Percentiles rank a stretch among this genome's conserved stretches.
Conservation (phyloP, 495 filamentous ascomycete species). For the Usnea hakonensis region DNA sequence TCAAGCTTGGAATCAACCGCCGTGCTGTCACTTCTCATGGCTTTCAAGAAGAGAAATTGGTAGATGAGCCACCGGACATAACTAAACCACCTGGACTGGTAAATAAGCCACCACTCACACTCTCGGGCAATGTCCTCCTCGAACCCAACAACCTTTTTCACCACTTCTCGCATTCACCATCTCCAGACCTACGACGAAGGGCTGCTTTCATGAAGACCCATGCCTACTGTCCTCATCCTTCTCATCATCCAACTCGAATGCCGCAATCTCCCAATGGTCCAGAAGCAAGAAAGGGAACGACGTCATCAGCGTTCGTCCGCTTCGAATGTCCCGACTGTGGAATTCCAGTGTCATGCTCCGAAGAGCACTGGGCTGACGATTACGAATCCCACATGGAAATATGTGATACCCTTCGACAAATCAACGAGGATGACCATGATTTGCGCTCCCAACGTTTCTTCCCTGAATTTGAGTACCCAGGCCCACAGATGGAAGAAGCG, state of each 20-base stretch:
- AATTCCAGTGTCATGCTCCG: conserved; percentile 83
- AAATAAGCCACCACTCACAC: background rate
- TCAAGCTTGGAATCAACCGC: conserved; percentile 3
- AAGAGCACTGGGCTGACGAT: conserved; percentile 90
- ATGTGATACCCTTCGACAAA: conserved; percentile 81
- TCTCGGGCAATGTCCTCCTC: conserved; percentile 44
- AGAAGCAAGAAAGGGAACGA: conserved; percentile 46
- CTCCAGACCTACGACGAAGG: conserved; percentile 71
- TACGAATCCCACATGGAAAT: conserved; percentile 87
- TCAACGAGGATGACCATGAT: conserved; percentile 98
- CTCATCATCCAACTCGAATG: conserved; percentile 61
- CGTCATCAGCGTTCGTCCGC: conserved; percentile 64
- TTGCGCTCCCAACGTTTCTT: conserved; percentile 83
- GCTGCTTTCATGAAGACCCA: conserved; percentile 85
- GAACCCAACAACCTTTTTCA: conserved; percentile 85
- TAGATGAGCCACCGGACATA: conserved; percentile 10
- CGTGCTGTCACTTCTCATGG: conserved; percentile 9
- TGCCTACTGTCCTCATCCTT: conserved; percentile 83
- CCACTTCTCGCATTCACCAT: conserved; percentile 77
- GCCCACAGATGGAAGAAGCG: conserved; percentile 80
- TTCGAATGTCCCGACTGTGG: conserved; percentile 98
- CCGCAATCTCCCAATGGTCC: conserved; percentile 53
- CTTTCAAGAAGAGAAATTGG: background rate
- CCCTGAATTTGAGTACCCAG: conserved; percentile 87
- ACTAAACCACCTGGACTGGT: background rate